Evolutionary conservation across 805 yeast species (phyloP), one percentile per base, ranked within the genome.

Genomic region (Candida koratica): DNA sequence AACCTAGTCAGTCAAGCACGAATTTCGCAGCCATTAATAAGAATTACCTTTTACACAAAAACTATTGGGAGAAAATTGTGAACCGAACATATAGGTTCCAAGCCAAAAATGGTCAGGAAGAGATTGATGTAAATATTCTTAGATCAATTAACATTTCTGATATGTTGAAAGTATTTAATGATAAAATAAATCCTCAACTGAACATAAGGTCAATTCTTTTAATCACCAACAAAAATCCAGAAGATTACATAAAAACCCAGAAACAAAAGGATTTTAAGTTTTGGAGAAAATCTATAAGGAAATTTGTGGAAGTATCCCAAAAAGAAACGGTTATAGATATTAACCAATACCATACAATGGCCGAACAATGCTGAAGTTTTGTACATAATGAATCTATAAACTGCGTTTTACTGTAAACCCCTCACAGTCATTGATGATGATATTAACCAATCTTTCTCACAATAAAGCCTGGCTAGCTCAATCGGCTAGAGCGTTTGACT

Each of bases 31-130:
- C 31, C 1, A 41, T 40, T 9, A 50, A 49, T 12, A 46, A 46
- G 6, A 26, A 12, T 7, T 50, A 48, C 32, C 34, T 29, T 15
- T 30, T 29, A 3, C 89, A 82, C 52, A 67, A 63, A 39, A 58
- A 57, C 19, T 45, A 54, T 25, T 69, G 76, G 71, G 77, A 72
- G 36, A 73, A 73, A 38, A 76, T 81, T 3, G 44, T 64, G 3
- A 67, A 61, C 25, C 55, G 59, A 32, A 62, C 67, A 3, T 73
- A 67, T 42, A 44, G 58, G 17, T 77, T 75, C 45, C 48, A 60
- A 0, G 55, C 56, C 8, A 46, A 44, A 18, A 36, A 42, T 5
- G 59, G 61, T 25, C 52, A 58, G 4, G 63, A 68, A 42, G 45
- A 48, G 3, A 47, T 68, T 15, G 75, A 71, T 46, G 6, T 40